Evolutionary conservation across 352 stramenopile genomes (phyloP), one percentile per base, ranked within the genome.

Genomic region (Pythium plurisporium): DNA sequence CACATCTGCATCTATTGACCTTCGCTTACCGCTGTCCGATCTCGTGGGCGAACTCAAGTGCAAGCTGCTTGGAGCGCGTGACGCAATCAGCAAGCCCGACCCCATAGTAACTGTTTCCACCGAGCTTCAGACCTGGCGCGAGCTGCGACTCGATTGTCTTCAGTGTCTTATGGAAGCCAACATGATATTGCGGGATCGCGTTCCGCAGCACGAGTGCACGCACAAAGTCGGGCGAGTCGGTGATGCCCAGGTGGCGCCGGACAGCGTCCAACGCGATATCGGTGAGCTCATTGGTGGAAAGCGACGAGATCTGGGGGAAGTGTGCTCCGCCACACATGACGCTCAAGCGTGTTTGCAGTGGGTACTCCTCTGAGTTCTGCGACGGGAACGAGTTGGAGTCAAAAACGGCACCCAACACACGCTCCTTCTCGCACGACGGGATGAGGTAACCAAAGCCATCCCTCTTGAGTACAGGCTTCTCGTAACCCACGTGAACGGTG

Each of bases 371-470:
- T 12, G 68, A 34, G 51, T 94, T 91, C 65, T 96, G 87, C n/a
- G 73, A 69, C 0, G 87, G 87, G 52, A 96, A 96, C 25, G 86
- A 85, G 55, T 91, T 90, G 41, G 83, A 94, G 76, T 96, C 87
- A 62, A 88, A 96, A 19, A 96, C 83, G 44, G 90, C 81, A 7
- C 85, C 87, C 11, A 95, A 73, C 23, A 95, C 70, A 23, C 75
- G 73, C 54, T 95, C 68, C 29, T 74, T 74, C 57, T 94, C 82
- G 17, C 65, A 73, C 14, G 70, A 82, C 4, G 87, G 87, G 17
- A 96, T 73, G 40, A 96, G 74, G 45, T 96, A 93, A 17, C 87
- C 87, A 53, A 96, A 96, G 33, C 87, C 87, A n/a, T 83, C 71
- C 10, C 59, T 82, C 47, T 64, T 36, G 26, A 94, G 65, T 59